Conservation (phyloP, 73 alveolate genomes). For the Symbiodinium natans region DNA sequence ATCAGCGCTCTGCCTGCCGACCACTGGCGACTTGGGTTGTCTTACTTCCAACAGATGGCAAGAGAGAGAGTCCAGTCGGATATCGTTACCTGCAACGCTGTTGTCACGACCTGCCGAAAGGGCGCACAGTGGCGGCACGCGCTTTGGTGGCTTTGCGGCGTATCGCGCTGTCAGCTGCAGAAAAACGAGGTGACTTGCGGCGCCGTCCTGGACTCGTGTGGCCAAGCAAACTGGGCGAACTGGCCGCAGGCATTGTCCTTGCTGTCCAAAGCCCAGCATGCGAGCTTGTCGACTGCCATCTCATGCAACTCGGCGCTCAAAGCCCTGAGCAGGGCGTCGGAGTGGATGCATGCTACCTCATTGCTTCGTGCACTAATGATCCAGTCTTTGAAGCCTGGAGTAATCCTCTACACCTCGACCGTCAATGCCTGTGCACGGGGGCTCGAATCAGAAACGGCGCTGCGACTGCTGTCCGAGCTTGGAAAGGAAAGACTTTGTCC, state of each 20-base stretch:
- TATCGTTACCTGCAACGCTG: not conserved
- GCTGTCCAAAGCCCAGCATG: not conserved
- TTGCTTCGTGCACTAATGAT: not conserved
- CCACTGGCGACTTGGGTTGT: conserved; percentile 7
- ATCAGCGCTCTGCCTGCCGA: not conserved
- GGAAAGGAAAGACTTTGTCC: not conserved
- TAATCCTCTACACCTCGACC: not conserved
- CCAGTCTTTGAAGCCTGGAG: not conserved
- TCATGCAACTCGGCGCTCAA: not conserved
- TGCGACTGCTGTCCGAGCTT: not conserved
- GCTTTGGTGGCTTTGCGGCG: not conserved
- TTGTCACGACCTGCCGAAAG: not conserved
- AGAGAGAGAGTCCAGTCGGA: not conserved
- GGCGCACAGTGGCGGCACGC: conserved; percentile 20
- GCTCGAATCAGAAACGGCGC: not conserved
- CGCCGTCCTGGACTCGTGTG: not conserved
- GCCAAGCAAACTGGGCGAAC: no score
- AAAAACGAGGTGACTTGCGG: not conserved
- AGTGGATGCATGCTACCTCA: not conserved
- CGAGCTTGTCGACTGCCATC: not conserved
- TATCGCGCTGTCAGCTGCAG: not conserved
- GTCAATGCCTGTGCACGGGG: not conserved
- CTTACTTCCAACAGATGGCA: not conserved
- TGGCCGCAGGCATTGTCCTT: conserved; percentile 6
- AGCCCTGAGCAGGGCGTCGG: not conserved